Evolutionary conservation across 306 rosid genomes (phyloP), one percentile per base, ranked within the genome.

Genomic region (Glycine soja): DNA sequence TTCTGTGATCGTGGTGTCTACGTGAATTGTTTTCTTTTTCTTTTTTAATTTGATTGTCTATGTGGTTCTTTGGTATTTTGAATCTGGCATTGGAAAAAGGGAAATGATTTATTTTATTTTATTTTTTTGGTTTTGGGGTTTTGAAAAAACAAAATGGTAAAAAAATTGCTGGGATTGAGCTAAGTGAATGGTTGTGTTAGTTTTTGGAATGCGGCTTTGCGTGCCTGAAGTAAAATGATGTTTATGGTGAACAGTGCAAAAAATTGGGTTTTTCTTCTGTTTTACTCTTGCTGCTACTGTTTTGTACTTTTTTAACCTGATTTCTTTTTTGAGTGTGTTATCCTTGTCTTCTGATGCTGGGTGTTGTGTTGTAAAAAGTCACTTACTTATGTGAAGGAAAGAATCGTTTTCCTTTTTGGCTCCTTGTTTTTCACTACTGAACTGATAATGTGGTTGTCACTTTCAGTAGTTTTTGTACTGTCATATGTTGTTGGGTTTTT

Each of bases 341-440:
- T 85, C 70, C 89, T 80, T 89, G 67, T 72, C 85, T 85, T 83
- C 54, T 85, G 70, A 24, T 68, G 77, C 10, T 82, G 53, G 76
- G 81, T 77, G 52, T 46, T 85, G 68, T 85, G 76, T 70, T 61
- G 86, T 65, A 85, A 90, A 85, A 90, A 82, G 86, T 78, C 38
- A 3, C 34, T 42, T 68, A 58, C 81, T 85, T 81, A 54, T 70
- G 74, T 79, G 62, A 86, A 81, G 84, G 45, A 76, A 81, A 63
- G 75, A 61, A 79, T 70, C 67, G n/a, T 62, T 79, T 74, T 85
- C 50, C 64, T 70, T 79, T 70, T 16, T 43, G 24, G 65, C 46
- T 75, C 48, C 78, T 51, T 82, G 79, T 75, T 86, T 66, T 57
- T 9, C 72, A 43, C 15, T 72, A 70, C 70, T 77, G 54, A 71